Base-by-base conservation (phyloP, 2,329 filamentous ascomycete genomes). In the Fusarium sp. region DNA sequence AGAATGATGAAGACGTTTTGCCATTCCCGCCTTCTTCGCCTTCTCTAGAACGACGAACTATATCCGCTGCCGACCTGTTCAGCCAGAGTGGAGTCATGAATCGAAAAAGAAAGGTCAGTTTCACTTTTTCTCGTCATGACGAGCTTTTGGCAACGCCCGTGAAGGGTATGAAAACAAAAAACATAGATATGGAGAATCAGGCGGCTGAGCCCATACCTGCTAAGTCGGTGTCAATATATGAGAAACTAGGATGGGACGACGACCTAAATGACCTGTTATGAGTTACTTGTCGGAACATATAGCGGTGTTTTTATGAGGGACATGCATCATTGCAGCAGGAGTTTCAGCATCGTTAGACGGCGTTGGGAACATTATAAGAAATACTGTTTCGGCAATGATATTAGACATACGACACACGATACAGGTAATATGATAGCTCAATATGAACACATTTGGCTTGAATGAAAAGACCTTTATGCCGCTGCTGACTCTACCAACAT, bases 161-260 rank as follows among this genome's bases (percentile, higher is more conserved):
- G 18, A 83, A 80, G 63, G 83, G 83, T 57, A 72, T 47, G 38
- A 60, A 62, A 76, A 49, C 61, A 28, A 61, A 61, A 70, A 72
- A 33, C 11, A 62, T 68, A 26, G 64, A 69, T 26, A 17, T 60
- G 26, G 61, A 61, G 33, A 48, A 74, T 35, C 59, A 63, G 33
- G 62, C 64, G 12, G 57, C 69, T 36, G 66, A 67, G 59, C 56
- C 66, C 17, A 63, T 73, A 57, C 52, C 47, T 26, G 17, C 67
- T 28, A 82, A 78, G 67, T 79, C 80, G 39, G 69, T 81, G 70
- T 87, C 86, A 17, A 87, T 90, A 58, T 91, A 88, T 74, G 83
- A 88, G 75, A 82, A 82, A 72, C 79, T 90, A 47, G 89, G 89
- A 51, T 91, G 89, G 89, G 87, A 90, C 76, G 85, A 89, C 67